Evolutionary conservation across 108 stramenopile species (phyloP), one percentile per base, ranked within the genome.

Genomic region (Nitzschia sp.): DNA sequence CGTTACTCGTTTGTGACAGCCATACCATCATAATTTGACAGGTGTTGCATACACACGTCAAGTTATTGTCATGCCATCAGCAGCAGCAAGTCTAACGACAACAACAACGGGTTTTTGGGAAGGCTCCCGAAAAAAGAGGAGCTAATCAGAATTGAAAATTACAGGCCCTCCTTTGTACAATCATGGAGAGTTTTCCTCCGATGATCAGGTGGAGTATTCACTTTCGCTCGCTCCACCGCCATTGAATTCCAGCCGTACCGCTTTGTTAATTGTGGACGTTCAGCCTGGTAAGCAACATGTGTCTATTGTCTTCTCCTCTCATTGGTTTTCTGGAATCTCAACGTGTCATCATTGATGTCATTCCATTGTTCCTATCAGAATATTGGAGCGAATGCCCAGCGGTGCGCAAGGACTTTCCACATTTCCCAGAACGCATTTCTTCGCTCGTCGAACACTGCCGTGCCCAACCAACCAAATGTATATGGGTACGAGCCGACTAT

Each of bases 401-500:
- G 15, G 83, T 87, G n/a, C 80, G 86, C 24, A 36, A 67, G 19
- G 86, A 87, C 47, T 87, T 87, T 68, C 83, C 83, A 0, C 23
- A 84, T 25, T 87, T 87, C 62, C 82, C 82, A 8, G 24, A 63
- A n/a, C 27, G 71, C 15, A 28, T 87, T 8, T 42, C 70, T 2
- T 47, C 42, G 17, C 54, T 72, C 2, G 46, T 87, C 27, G 57
- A 70, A 0, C 72, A 56, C 28, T 83, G 82, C 46, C 77, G 86
- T 23, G 31, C 60, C 25, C 76, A 68, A 46, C 33, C 57, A 28
- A 57, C 71, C 18, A 82, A 82, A 53, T 75, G 82, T 19, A 85
- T 88, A 25, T 88, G 83, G 83, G 82, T 88, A 18, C 70, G 87
- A 2, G 82, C 84, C 28, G 82, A 83, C 29, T 88, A 88, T 64